Base-by-base conservation (phyloP, 371 early-diverging fungal species). In the Rhizopus sp. region DNA sequence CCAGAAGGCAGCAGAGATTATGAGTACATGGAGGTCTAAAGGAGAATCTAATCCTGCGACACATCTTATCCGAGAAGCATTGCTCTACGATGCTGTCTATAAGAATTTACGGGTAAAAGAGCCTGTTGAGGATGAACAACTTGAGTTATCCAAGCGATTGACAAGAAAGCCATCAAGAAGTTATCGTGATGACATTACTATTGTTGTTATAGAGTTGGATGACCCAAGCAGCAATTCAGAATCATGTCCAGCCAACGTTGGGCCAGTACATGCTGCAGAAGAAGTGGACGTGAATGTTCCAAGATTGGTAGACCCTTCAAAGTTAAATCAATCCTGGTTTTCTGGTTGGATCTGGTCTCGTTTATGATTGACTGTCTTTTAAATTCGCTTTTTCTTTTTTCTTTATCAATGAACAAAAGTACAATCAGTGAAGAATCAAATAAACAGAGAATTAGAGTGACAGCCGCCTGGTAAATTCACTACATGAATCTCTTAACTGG, bases 161-260 rank as follows among this genome's bases (percentile, higher is more conserved):
- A 76, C 80, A 0, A 55, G 75, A 32, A 52, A 63, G 23, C 80
- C 77, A 12, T 80, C 80, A 37, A 83, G 98, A 40, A 66, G 84
- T n/a, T 93, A 85, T 66, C 81, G 97, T 9, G 98, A 98, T 69
- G 98, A 98, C 63, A 93, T 98, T 50, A 96, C 97, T 0, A 92
- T 94, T 23, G 88, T 87, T 29, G 92, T 98, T 4, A 75, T 96
- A 29, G 88, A 90, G 40, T 84, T 97, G 71, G 62, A 50, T 17
- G 56, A 52, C 10, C 35, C 42, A 32, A 46, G 55, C 5, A 52
- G 38, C 0, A 46, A 10, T 13, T 33, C 55, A n/a, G 53, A 53
- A 7, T 53, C 50, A 6, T 55, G 51, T 12, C 32, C 15, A 32
- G 60, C 62, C 15, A 53, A 64, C 10, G 66, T 68, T 0, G 73